These are phyloP conservation scores for Lasiodiplodia sp. DNA, from an alignment of 2,329 filamentous ascomycete species.

Conservation along the genomic window DNA sequence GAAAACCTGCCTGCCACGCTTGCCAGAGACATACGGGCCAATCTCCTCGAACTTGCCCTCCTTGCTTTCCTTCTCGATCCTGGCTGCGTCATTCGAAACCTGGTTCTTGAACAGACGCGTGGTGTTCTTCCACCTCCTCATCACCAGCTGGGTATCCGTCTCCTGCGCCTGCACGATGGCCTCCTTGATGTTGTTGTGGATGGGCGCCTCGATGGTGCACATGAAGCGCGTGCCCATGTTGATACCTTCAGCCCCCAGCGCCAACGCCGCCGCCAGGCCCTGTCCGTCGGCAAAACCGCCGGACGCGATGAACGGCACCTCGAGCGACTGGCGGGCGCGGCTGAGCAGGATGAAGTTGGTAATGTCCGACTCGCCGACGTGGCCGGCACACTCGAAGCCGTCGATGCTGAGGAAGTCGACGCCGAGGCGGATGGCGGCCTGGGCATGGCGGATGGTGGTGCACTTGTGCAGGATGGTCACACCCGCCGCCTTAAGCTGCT, in stretches of 20 bases:
- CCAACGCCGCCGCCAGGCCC: slow-evolving; percentile 88
- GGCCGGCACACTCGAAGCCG: slow-evolving; percentile 94
- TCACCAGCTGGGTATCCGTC: slow-evolving; percentile 86
- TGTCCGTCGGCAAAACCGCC: slow-evolving; percentile 96
- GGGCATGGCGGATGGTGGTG: slow-evolving; percentile 92
- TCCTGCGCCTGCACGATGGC: slow-evolving; percentile 88
- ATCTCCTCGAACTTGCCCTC: slow-evolving; percentile 91
- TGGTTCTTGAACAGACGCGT: slow-evolving; percentile 89
- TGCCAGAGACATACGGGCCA: slow-evolving; percentile 84
- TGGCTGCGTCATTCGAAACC: slow-evolving; percentile 78
- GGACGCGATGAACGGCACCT: slow-evolving; percentile 91
- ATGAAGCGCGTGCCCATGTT: slow-evolving; percentile 99
- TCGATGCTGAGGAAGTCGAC: slow-evolving; percentile 98
- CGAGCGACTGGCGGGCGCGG: slow-evolving; percentile 81
- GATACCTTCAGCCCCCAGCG: slow-evolving; percentile 88
- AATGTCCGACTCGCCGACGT: slow-evolving; percentile 86
- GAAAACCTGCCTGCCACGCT: slow-evolving; percentile 91
- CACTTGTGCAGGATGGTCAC: slow-evolving; percentile 93
- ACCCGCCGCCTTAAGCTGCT: slow-evolving; percentile 80
- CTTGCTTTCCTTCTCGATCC: slow-evolving; percentile 81
- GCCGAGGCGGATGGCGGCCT: slow-evolving; percentile 89
- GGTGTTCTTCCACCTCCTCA: slow-evolving; percentile 93
- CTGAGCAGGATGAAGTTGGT: slow-evolving; percentile 90
- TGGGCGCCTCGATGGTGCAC: slow-evolving; percentile 91
- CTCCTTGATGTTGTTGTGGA: slow-evolving; percentile 93